Conservation (phyloP, 306 rosid genomes). For the Cercis canadensis region DNA sequence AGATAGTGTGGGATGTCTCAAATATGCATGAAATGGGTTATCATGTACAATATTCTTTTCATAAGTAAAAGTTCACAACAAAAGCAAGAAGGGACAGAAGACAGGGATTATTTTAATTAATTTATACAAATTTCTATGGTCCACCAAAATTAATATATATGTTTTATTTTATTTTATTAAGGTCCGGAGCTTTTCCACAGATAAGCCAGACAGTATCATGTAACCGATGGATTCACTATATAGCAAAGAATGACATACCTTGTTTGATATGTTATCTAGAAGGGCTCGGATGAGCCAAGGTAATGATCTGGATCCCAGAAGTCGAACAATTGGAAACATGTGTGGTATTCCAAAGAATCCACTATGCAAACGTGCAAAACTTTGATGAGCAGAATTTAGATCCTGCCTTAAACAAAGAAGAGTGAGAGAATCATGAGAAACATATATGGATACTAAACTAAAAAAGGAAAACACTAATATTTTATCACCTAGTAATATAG, state of each 20-base stretch:
- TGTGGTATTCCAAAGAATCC: conserved; percentile 98
- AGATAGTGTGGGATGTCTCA: neutral
- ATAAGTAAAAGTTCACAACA: neutral
- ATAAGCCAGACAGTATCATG: conserved; percentile 10
- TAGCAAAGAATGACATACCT: conserved; percentile 57
- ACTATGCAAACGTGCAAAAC: conserved; percentile 92
- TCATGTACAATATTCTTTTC: neutral
- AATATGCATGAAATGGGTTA: neutral
- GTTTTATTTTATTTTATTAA: neutral
- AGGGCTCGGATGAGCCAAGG: conserved; percentile 98
- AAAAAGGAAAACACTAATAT: no score
- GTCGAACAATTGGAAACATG: conserved; percentile 80
- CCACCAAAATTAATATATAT: neutral
- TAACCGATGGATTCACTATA: conserved; percentile 28
- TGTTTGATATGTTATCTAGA: conserved; percentile 93
- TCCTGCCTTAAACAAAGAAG: conserved; percentile 57
- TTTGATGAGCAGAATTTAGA: conserved; percentile 94
- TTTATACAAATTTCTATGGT: neutral
- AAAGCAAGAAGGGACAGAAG: neutral
- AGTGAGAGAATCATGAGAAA: conserved; percentile 21
- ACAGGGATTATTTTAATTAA: neutral
- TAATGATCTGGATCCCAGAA: conserved; percentile 93
- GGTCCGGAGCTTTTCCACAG: conserved; percentile 17
- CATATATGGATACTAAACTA: neutral
- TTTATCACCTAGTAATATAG: no score